Percentiles rank a stretch among this genome's conserved stretches.
Conservation (phyloP, 805 yeast species). For the Barnettozyma sucrosica region DNA sequence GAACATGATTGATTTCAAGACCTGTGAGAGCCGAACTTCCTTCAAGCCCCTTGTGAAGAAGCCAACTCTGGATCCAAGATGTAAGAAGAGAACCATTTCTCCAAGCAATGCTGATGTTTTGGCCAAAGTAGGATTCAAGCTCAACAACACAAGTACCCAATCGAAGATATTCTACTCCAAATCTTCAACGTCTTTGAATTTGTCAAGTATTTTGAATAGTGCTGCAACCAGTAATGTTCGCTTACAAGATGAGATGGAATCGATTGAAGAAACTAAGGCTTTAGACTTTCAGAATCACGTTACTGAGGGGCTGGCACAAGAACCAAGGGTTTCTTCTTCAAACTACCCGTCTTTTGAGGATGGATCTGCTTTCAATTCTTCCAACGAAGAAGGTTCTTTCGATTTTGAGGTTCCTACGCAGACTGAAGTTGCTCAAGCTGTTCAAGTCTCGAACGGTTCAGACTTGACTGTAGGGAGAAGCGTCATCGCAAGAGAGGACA, state of each 20-base stretch:
- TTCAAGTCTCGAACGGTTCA: slow-evolving; percentile 24
- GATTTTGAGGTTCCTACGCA: slow-evolving; percentile 24
- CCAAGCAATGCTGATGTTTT: slow-evolving; percentile 19
- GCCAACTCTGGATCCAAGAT: slow-evolving; percentile 24
- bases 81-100: slow-evolving; percentile 15
- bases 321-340: slow-evolving; percentile 20
- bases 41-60: slow-evolving; percentile 1
- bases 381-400: slow-evolving; percentile 20
- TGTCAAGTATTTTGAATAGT: slow-evolving; percentile 19
- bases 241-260: not conserved
- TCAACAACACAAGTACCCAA: slow-evolving; percentile 15
- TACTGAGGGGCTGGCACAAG: slow-evolving; percentile 11
- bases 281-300: not conserved
- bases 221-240: not conserved
- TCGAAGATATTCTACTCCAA: slow-evolving; percentile 25
- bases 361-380: slow-evolving; percentile 5
- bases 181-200: slow-evolving; percentile 24
- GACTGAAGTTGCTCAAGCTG: slow-evolving; percentile 24
- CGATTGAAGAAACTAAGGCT: not conserved
- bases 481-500: slow-evolving; percentile 16
- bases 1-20: slow-evolving; percentile 7
- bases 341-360: slow-evolving; percentile 20
- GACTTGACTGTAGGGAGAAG: slow-evolving; percentile 20
- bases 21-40: slow-evolving; percentile 3
- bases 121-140: slow-evolving; percentile 20